Evolutionary conservation across 1,139 yeast genomes (phyloP), one percentile per base, ranked within the genome.

Genomic region (Meyerozyma carpophila): DNA sequence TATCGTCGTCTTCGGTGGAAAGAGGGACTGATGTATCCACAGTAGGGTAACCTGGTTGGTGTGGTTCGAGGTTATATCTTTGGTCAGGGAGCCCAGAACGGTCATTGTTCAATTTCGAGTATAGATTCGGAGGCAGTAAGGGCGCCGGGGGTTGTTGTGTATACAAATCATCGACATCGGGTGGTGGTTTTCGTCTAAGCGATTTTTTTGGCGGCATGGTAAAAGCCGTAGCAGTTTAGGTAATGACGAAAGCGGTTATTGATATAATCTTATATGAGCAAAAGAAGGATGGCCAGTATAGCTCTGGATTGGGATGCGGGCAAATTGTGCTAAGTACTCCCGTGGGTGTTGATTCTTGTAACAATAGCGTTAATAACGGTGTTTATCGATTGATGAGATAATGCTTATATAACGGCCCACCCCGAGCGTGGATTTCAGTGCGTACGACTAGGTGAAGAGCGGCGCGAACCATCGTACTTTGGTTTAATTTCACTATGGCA

Each of bases 401-500:
- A 27, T n/a, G 29, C 29, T 27, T 27, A 27, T 27, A 27, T 27
- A 27, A 27, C 13, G 29, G 13, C 11, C 2, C 13, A 27, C 11
- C 29, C 29, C 29, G 13, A 27, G 29, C 13, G 29, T 7, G 29
- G 29, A 27, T 5, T 27, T 5, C 5, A 7, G 29, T 21, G 24
- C 24, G 8, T 21, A 21, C 24, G 24, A 21, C 5, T 21, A 21
- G 24, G 8, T 3, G 24, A 8, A 21, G 24, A 21, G 24, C 24
- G 5, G 24, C 24, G 24, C 24, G 24, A 21, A 21, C 24, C 8
- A 21, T 21, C 24, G 8, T 21, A 21, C 24, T 3, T 27, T 27
- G 29, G 29, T 11, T 5, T 2, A 27, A 5, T 27, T 11, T 27
- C 13, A n/a, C 13, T 27, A 59, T 57, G 61, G 36, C 48, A 36